Evolutionary conservation across 2,329 filamentous ascomycete genomes (phyloP).

Genomic region (Colletotrichum melonis): DNA sequence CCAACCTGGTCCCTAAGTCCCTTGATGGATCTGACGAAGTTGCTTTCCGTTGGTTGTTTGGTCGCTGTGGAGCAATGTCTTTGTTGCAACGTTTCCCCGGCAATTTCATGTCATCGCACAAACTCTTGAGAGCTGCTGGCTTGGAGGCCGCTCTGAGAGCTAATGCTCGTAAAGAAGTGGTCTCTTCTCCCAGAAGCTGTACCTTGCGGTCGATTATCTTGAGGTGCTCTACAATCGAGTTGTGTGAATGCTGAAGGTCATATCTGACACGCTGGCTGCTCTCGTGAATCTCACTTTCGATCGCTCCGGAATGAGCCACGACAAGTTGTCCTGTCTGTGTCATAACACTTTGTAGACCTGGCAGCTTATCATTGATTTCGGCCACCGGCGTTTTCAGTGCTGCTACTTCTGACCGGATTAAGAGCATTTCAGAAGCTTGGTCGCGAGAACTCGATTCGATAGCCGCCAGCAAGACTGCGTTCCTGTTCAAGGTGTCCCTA

Average conservation of each 20-base stretch:
- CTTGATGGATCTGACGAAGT: not conserved
- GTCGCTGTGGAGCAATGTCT: fast-evolving
- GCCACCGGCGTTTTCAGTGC: not conserved
- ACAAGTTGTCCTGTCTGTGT: not conserved
- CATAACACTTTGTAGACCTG: not conserved
- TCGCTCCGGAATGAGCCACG: not conserved
- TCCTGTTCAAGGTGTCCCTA: not conserved
- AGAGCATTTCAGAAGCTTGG: not conserved
- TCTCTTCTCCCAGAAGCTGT: not conserved
- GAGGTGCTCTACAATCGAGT: not conserved
- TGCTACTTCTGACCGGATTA: not conserved
- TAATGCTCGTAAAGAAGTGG: fast-evolving
- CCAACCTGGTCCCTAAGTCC: fast-evolving
- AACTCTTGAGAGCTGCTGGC: not conserved
- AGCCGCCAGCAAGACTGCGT: not conserved
- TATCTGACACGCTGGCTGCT: not conserved
- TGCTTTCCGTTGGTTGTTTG: not conserved
- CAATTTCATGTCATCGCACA: not conserved
- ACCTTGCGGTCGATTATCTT: not conserved
- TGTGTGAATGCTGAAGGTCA: not conserved
- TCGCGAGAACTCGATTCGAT: not conserved
- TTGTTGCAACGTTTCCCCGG: fast-evolving
- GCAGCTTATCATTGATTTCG: not conserved
- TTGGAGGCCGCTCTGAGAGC: not conserved
- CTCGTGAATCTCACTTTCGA: not conserved